Evolutionary conservation across 257 asterid species (phyloP), one percentile per base, ranked within the genome.

Genomic region (Phtheirospermum japonicum): DNA sequence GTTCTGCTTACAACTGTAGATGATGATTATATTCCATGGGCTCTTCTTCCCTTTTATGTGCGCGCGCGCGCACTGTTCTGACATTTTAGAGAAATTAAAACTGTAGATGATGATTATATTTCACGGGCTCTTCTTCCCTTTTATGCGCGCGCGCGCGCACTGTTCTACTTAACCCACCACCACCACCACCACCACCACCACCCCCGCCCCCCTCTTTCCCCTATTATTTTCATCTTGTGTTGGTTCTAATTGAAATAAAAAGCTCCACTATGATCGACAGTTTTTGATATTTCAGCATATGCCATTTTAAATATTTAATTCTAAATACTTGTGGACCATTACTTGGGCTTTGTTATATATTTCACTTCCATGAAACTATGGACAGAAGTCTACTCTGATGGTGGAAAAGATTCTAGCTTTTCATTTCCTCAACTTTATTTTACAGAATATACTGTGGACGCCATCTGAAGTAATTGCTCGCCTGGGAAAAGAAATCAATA

Each of bases 381-480:
- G 50, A 40, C 4, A 58, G 28, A 52, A 59, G 49, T 40, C 62
- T 50, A 49, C 55, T 37, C 8, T n/a, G 40, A 26, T 61, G 28
- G 18, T 9, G 26, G 17, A 48, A 11, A 10, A 42, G 50, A 63
- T 45, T 57, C 39, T 62, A 32, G 13, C 46, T 59, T 52, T 23
- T 68, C 3, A 43, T 55, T 16, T 76, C 53, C 64, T 69, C 2
- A 7, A 58, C 51, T 37, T 65, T 45, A 28, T 60, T 63, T 64
- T 66, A 13, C 89, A 89, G 99, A 83, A 80, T 61, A 66, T 76
- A 46, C 68, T 80, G 54, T 89, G 96, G 97, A 89, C 97, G 19
- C 99, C 99, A 43, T 89, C 99, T 50, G 83, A 82, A 79, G 93
- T 92, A 61, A 92, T 89, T 75, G 80, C 97, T 61, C 94, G 94